Evolutionary conservation across 441 rosid species (phyloP).

Genomic region (Gossypium davidsonii): DNA sequence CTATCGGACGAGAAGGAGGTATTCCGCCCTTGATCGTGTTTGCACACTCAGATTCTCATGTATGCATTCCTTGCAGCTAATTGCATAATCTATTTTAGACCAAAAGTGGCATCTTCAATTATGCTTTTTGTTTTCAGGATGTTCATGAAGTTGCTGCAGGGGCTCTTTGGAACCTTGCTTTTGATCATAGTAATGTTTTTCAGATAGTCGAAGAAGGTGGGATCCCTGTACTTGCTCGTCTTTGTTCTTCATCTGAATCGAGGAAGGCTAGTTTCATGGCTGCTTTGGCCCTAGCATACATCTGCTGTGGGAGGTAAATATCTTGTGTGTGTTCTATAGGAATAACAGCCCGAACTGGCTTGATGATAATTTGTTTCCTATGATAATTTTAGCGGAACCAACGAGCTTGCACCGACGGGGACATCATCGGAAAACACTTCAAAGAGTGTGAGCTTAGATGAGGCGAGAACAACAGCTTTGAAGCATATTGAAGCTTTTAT

Average conservation of each 20-base stretch:
- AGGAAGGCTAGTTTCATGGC: slow-evolving; percentile 99
- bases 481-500: slow-evolving; percentile 70
- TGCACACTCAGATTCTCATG: slow-evolving; percentile 84
- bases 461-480: slow-evolving; percentile 77
- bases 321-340: neutral
- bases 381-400: slow-evolving; percentile 49
- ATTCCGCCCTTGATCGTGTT: slow-evolving; percentile 83
- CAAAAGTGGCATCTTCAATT: slow-evolving; percentile 1
- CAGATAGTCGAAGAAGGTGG: slow-evolving; percentile 96
- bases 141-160: slow-evolving; percentile 99
- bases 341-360: neutral
- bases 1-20: slow-evolving; percentile 97
- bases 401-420: slow-evolving; percentile 58
- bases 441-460: slow-evolving; percentile 73
- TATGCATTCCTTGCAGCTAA: slow-evolving; percentile 22
- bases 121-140: slow-evolving; percentile 46
- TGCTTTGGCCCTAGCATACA: slow-evolving; percentile 87
- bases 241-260: slow-evolving; percentile 75
- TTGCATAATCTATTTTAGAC: neutral
- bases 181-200: slow-evolving; percentile 76
- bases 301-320: slow-evolving; percentile 88
- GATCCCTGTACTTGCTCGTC: slow-evolving; percentile 80
- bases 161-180: slow-evolving; percentile 98
- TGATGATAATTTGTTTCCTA: neutral
- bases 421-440: slow-evolving; percentile 57